phyloP scores from a whole-genome alignment of 192 early-diverging fungal species.

The Pilobolus umbonatus region DNA sequence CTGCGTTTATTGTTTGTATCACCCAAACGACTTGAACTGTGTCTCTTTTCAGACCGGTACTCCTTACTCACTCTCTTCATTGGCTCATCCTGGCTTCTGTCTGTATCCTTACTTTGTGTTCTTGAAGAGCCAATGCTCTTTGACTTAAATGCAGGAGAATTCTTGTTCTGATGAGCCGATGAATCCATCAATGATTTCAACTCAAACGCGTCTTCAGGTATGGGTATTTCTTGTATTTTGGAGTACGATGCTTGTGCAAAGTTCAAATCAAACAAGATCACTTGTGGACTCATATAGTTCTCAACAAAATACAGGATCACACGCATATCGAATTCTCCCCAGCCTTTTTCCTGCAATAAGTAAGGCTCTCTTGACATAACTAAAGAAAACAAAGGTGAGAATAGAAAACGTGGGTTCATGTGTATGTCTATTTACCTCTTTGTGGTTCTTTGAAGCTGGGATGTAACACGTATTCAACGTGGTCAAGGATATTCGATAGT shows the following conservation, averaged over 20 bases:
- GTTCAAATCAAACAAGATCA: constrained; percentile 49
- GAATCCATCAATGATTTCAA: too few relatives aligned
- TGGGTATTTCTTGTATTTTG: constrained; percentile 32
- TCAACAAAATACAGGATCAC: constrained; percentile 46
- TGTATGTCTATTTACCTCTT: constrained; percentile 43
- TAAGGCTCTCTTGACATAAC: constrained; percentile 47
- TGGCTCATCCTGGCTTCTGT: too few relatives aligned
- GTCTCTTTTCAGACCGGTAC: too few relatives aligned
- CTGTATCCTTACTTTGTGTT: not conserved
- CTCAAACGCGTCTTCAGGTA: not conserved
- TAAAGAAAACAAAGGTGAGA: too few relatives aligned
- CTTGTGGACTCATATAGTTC: constrained; percentile 32
- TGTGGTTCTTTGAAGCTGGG: constrained; percentile 40
- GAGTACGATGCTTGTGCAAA: constrained; percentile 45
- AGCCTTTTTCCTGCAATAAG: constrained; percentile 48
- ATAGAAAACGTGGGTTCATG: too few relatives aligned
- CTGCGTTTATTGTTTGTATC: too few relatives aligned
- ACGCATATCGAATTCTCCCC: constrained; percentile 60
- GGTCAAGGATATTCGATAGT: constrained; percentile 33
- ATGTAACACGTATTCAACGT: constrained; percentile 45
- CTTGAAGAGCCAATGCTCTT: not conserved
- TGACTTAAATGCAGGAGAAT: not conserved
- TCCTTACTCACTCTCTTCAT: too few relatives aligned
- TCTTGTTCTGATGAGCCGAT: too few relatives aligned
- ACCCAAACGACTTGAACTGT: too few relatives aligned